Conservation (phyloP, 352 stramenopile species). For the Globisporangium emineosum region DNA sequence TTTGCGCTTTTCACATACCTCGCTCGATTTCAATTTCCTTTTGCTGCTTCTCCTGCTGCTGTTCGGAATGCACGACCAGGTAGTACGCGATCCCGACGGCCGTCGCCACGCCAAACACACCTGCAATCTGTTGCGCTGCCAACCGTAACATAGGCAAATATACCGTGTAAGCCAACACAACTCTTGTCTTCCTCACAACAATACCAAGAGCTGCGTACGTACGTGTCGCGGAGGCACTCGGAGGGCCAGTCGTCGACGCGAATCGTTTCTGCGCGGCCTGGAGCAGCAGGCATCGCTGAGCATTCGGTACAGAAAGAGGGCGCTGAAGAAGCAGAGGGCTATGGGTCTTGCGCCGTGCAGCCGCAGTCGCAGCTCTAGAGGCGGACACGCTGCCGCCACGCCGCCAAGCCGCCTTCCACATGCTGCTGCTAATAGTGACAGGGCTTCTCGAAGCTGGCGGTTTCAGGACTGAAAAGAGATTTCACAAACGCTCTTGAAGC, state of each 20-base stretch:
- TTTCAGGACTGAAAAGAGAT: neutral
- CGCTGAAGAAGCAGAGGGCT: neutral
- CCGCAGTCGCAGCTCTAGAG: neutral
- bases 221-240: constrained; percentile 7
- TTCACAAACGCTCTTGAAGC: too few species aligned
- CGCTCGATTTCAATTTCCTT: constrained; percentile 62
- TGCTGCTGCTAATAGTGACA: neutral
- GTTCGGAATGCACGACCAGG: constrained; percentile 36
- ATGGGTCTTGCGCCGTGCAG: neutral
- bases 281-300: neutral
- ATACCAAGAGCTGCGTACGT: neutral
- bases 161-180: neutral
- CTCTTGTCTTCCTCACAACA: neutral
- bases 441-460: constrained; percentile 7
- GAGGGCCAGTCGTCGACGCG: neutral
- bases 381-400: neutral
- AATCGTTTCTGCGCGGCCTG: constrained; percentile 1
- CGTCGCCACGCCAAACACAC: constrained; percentile 25
- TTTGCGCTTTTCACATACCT: constrained; percentile 18
- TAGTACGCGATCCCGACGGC: constrained; percentile 47
- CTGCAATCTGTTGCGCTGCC: constrained; percentile 19
- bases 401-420: constrained; percentile 14
- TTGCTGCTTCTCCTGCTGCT: constrained; percentile 53
- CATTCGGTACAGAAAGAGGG: neutral
- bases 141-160: neutral